Percentiles rank a stretch among this genome's conserved stretches.
Conservation (phyloP, 306 rosid species). For the Citrullus amarus region DNA sequence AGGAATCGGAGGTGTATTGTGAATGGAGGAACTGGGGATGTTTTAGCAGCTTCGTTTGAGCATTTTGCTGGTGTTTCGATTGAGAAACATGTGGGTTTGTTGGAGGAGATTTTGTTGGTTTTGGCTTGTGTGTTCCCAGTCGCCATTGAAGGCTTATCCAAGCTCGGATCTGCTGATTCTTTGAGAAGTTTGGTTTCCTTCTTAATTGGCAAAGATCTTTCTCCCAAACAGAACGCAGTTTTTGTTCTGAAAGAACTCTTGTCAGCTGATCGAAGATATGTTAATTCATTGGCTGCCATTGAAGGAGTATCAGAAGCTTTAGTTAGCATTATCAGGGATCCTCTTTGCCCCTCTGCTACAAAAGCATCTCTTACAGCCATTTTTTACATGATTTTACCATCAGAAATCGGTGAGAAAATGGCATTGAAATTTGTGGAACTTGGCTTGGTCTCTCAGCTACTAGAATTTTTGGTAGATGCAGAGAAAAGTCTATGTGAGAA, state of each 20-base stretch:
- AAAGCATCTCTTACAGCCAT: conserved; percentile 51
- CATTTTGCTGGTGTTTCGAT: conserved; percentile 29
- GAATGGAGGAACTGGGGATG: conserved; percentile 26
- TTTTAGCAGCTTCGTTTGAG: conserved; percentile 31
- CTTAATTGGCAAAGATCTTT: conserved; percentile 32
- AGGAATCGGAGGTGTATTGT: conserved; percentile 48
- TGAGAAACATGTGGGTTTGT: conserved; percentile 16
- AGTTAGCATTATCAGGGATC: conserved; percentile 37
- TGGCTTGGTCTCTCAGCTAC: conserved; percentile 49
- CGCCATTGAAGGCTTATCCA: conserved; percentile 24
- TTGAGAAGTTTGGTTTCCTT: conserved; percentile 37
- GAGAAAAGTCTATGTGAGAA: conserved; percentile 51
- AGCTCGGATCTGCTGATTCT: conserved; percentile 33
- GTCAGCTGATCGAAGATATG: conserved; percentile 14
- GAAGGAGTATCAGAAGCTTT: conserved; percentile 47
- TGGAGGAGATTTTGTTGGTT: conserved; percentile 42
- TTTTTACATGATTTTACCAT: conserved; percentile 35
- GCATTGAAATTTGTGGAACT: conserved; percentile 36
- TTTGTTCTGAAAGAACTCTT: conserved; percentile 44
- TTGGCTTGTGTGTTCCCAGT: conserved; percentile 27
- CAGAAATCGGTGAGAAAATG: conserved; percentile 10
- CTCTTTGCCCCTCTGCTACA: conserved; percentile 29
- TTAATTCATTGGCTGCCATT: conserved; percentile 23
- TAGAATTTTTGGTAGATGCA: conserved; percentile 53
- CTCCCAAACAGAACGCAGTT: conserved; percentile 42